Evolutionary conservation across 2,329 filamentous ascomycete genomes (phyloP).

Genomic region (Tolypocladium inflatum): DNA sequence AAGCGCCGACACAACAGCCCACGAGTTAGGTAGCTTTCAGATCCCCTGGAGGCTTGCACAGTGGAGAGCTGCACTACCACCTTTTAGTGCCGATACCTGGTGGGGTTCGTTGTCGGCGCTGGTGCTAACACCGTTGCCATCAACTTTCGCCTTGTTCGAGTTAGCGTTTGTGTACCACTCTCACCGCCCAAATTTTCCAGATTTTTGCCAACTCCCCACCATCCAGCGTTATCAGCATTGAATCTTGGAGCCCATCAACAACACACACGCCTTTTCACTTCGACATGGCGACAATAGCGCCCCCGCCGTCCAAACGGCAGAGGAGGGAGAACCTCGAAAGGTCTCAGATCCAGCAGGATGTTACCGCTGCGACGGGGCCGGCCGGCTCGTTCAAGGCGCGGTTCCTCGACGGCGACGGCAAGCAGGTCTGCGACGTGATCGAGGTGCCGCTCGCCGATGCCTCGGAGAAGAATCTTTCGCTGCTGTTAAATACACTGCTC

Average conservation of each 20-base stretch:
- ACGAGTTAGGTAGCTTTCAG: not conserved
- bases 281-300: slow-evolving; percentile 68
- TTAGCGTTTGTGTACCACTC: not conserved
- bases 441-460: slow-evolving; percentile 77
- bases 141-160: not conserved
- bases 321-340: slow-evolving; percentile 65
- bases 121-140: not conserved
- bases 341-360: slow-evolving; percentile 65
- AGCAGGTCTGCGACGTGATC: slow-evolving; percentile 61
- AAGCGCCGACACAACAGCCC: not conserved
- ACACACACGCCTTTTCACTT: not conserved
- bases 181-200: slow-evolving; percentile 18
- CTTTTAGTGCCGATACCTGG: not conserved
- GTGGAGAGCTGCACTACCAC: not conserved
- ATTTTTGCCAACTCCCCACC: slow-evolving; percentile 10
- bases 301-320: slow-evolving; percentile 84
- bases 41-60: not conserved
- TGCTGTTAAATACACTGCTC: slow-evolving; percentile 76
- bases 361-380: slow-evolving; percentile 56
- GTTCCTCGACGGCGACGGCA: slow-evolving; percentile 72
- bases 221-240: not conserved
- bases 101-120: not conserved
- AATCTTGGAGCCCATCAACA: not conserved
- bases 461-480: slow-evolving; percentile 79
- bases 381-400: slow-evolving; percentile 74